Conservation (phyloP, 1,139 yeast genomes). For the Debaryomyces sp. region DNA sequence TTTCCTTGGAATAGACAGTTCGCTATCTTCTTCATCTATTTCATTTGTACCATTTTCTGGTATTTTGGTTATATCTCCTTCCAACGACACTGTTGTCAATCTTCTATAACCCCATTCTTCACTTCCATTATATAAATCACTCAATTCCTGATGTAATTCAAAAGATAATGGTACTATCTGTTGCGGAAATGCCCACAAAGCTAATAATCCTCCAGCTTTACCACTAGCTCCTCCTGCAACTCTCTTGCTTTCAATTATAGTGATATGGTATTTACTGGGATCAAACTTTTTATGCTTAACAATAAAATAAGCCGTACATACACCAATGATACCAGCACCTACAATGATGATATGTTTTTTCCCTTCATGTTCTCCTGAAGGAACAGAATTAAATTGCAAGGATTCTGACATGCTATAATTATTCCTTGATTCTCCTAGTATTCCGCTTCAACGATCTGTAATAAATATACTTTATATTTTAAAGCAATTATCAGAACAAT, state of each 20-base stretch:
- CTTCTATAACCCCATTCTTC: conserved; percentile 92
- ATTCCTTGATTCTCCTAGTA: neutral
- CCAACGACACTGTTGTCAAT: conserved; percentile 82
- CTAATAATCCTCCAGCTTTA: conserved; percentile 94
- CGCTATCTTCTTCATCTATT: conserved; percentile 14
- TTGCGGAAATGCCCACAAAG: conserved; percentile 96
- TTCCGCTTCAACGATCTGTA: neutral
- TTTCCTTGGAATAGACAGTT: conserved; percentile 20
- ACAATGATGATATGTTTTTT: conserved; percentile 73
- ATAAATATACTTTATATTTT: neutral
- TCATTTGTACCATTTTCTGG: conserved; percentile 23
- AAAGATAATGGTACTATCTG: conserved; percentile 91
- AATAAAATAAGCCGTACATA: conserved; percentile 88
- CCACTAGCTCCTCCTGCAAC: conserved; percentile 99
- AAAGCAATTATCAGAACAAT: conserved; percentile 2
- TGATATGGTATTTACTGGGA: conserved; percentile 72
- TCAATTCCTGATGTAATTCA: conserved; percentile 79
- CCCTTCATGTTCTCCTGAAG: conserved; percentile 58
- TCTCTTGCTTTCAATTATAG: conserved; percentile 85
- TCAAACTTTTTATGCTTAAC: conserved; percentile 83
- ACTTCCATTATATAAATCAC: conserved; percentile 77
- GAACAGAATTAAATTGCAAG: conserved; percentile 40
- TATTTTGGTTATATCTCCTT: conserved; percentile 66
- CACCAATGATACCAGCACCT: conserved; percentile 97
- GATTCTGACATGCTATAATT: conserved; percentile 30